Base-by-base conservation (phyloP, 805 yeast species). In the Wickerhamiella parazyma region DNA sequence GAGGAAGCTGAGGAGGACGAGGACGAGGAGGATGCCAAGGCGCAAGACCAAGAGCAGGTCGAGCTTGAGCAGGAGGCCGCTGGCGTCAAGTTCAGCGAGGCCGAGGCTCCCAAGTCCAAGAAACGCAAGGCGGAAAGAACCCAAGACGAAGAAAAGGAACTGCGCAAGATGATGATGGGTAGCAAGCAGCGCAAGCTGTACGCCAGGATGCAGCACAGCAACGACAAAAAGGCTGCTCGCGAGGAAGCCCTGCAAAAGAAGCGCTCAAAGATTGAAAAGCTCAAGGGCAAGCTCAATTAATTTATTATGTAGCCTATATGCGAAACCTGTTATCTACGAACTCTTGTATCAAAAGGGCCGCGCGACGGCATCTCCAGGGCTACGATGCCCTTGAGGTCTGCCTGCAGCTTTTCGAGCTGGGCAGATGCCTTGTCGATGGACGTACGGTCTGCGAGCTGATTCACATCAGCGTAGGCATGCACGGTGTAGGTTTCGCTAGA, bases 151-250 rank as follows among this genome's bases (percentile, higher is more conserved):
- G 96, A 86, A 62, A 83, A 84, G 67, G 91, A 87, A 52, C 75
- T 89, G 68, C 83, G 83, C 70, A 78, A 77, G 78, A 84, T 86
- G 58, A 89, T 91, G 98, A 89, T 91, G 98, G 74, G 89, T 55
- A 86, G 86, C 69, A 91, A 89, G 65, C 94, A 89, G 68, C 82
- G 86, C 71, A 84, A 83, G 63, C 70, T 87, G 52, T 91, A 91
- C 71, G 81, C 81, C 69, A 82, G 82, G 78, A 84, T 89, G 94
- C 91, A 85, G 67, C 78, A 84, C 61, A 89, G 94, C 47, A 75
- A 82, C 55, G 78, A 79, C 47, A 76, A 83, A 73, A 81, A 83
- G 67, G 85, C 82, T 57, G 71, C 71, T 42, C 77, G 89, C 65
- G 75, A 75, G 56, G 80, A 79, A 63, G 76, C 74, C 59, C 66